Base-by-base conservation (phyloP, 116 monocot species). In the Papilionanthe hybrid region DNA sequence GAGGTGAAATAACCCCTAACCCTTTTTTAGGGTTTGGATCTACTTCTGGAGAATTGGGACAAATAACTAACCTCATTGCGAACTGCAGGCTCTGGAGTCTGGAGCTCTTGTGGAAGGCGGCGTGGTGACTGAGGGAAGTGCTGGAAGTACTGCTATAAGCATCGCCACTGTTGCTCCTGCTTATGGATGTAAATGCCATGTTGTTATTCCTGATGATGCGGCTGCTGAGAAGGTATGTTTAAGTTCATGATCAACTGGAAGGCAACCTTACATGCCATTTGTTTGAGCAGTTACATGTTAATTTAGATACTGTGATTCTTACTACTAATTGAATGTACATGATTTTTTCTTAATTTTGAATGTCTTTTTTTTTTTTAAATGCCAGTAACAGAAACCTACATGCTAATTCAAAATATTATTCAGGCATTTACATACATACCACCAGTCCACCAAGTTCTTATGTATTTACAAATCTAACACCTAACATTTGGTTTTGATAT, bases 81-180 rank as follows among this genome's bases (percentile, higher is more conserved):
- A 42, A 22, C 6, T 7, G 73, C 22, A 97, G 97, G 97, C 97
- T 65, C 55, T 94, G 66, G 84, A 83, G 48, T 86, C 88, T 86
- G 94, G 97, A 78, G 84, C 78, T 25, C 88, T 97, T 73, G 55
- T 87, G n/a, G 78, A 42, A 68, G 97, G 97, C 63, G 97, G 97
- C 55, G 78, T 90, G 13, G 92, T 97, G 19, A 97, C 90, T 1
- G 97, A 97, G 55, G 97, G 97, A 83, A 97, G 97, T 86, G 97
- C 94, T 72, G 97, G 97, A 86, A 97, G 97, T 80, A 94, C 97
- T 32, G 97, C 94, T 73, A 92, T 97, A 75, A 97, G 97, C 84
- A 83, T 97, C 72, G 97, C 97, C 9, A 97, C 91, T 45, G 88
- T 94, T 76, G 98, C 94, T 81, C 94, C 92, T 72, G 92, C 98